Percentiles rank a stretch among this genome's conserved stretches.
phyloP scores from a whole-genome alignment of 1,284 basidiomycete species.

The Trametes polyzona region DNA sequence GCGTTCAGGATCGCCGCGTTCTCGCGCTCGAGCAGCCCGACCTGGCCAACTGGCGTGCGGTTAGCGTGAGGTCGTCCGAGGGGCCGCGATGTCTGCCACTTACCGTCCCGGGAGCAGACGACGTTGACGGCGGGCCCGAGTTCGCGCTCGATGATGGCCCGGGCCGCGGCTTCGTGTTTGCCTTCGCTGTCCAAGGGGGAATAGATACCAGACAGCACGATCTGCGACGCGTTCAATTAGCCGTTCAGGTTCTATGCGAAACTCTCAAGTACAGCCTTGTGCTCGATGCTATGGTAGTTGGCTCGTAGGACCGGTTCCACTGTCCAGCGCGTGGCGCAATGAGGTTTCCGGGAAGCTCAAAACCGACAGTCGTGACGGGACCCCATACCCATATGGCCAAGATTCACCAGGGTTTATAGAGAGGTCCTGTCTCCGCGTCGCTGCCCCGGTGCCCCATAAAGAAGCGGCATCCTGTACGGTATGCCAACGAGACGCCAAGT shows the following conservation, averaged over 20 bases:
- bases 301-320: too few species aligned
- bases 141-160: slow-evolving; percentile 43
- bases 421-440: too few species aligned
- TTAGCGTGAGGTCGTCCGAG: not conserved
- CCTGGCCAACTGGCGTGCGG: slow-evolving; percentile 46
- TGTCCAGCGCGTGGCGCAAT: too few species aligned
- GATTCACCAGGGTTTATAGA: too few species aligned
- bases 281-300: too few species aligned
- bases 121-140: slow-evolving; percentile 45
- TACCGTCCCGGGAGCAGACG: slow-evolving; percentile 46
- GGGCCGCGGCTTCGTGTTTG: slow-evolving; percentile 51
- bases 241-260: too few species aligned
- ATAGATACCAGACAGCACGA: slow-evolving; percentile 53
- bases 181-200: slow-evolving; percentile 51
- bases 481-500: not conserved
- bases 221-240: slow-evolving; percentile 14
- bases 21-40: slow-evolving; percentile 63
- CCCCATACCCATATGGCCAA: too few species aligned
- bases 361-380: too few species aligned
- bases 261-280: too few species aligned
- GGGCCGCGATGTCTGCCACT: not conserved
- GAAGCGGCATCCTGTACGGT: too few species aligned
- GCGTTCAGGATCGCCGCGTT: slow-evolving; percentile 68
- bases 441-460: too few species aligned
- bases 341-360: too few species aligned